Evolutionary conservation across 1,284 basidiomycete genomes (phyloP), one percentile per base, ranked within the genome.

Genomic region (Tylopilus orsonianus): DNA sequence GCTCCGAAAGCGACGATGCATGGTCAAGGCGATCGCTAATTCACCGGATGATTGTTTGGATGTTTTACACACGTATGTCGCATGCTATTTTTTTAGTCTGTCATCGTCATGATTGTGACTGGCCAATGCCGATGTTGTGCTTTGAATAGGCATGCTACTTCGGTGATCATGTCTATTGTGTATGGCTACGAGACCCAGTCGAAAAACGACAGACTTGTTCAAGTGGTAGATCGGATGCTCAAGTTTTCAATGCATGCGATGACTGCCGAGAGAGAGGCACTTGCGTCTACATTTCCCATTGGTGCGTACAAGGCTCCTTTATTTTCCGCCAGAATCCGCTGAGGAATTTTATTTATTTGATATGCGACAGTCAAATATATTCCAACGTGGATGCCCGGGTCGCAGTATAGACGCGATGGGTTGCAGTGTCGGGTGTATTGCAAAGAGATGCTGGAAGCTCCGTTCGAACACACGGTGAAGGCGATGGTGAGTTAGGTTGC

Each of bases 381-480:
- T 36, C 48, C 48, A 9, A 49, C 48, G 5, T 49, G 47, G 47
- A 24, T 49, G 47, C 47, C 47, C 20, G 48, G 48, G 1, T 46
- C 48, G 9, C 37, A 30, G 18, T 34, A 36, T 24, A 39, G 43
- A 36, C 48, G 48, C 22, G 48, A 49, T 7, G 48, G 27, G 3
- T 12, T 49, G 16, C 48, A 40, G 27, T 49, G 48, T 8, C 32
- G 20, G 32, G 43, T 20, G 18, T 49, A 49, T 41, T 45, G 37
- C 24, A 39, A 49, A 22, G 37, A 49, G 29, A 49, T 46, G 48
- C 34, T 40, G 6, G 37, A 49, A 16, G 48, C 26, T 9, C 48
- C 48, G 20, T 49, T 46, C 26, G 37, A 49, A 20, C 30, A 46
- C 22, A 40, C 48, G 4, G 37, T 35, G 26, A 44, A 49, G 8